Evolutionary conservation across 192 early-diverging fungal genomes (phyloP).

Genomic region (Umbelopsis ramanniana): DNA sequence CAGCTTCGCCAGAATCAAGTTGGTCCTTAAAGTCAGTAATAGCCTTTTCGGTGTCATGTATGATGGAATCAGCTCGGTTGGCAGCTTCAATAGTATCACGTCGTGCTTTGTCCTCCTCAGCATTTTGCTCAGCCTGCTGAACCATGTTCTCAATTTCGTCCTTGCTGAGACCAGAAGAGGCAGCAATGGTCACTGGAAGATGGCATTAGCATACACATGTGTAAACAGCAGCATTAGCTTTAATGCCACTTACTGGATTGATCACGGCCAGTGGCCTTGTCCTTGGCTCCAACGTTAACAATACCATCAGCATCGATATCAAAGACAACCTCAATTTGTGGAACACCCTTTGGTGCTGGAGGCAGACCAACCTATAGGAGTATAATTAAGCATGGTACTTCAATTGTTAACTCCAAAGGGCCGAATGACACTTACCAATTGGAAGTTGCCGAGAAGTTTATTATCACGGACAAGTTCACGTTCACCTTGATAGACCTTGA

Average conservation of each 20-base stretch:
- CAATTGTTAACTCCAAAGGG: too few relatives aligned
- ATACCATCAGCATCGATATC: slow-evolving; percentile 99
- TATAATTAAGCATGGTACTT: too few relatives aligned
- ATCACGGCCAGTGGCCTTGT: slow-evolving; percentile 91
- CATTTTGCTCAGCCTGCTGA: slow-evolving; percentile 83
- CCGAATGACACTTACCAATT: slow-evolving; percentile 35
- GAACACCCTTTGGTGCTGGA: slow-evolving; percentile 91
- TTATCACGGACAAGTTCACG: slow-evolving; percentile 94
- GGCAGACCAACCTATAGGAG: slow-evolving; percentile 70
- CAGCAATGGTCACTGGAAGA: slow-evolving; percentile 81
- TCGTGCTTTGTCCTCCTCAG: slow-evolving; percentile 90
- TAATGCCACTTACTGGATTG: slow-evolving; percentile 61
- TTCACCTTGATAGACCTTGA: slow-evolving; percentile 98
- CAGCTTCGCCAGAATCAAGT: slow-evolving; percentile 80
- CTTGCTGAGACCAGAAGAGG: slow-evolving; percentile 86
- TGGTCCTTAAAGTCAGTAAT: slow-evolving; percentile 96
- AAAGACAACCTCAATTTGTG: slow-evolving; percentile 95
- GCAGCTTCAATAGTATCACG: slow-evolving; percentile 94
- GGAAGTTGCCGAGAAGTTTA: slow-evolving; percentile 97
- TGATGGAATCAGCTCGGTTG: slow-evolving; percentile 90
- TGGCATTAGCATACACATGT: neutral
- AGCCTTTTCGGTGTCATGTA: slow-evolving; percentile 91
- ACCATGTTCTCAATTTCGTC: slow-evolving; percentile 97
- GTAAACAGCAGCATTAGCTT: neutral
- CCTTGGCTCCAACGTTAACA: slow-evolving; percentile 94